Percentiles rank a stretch among this genome's conserved stretches.
Evolutionary conservation across 2,329 filamentous ascomycete genomes (phyloP).

Genomic region (Lojkania enalia): DNA sequence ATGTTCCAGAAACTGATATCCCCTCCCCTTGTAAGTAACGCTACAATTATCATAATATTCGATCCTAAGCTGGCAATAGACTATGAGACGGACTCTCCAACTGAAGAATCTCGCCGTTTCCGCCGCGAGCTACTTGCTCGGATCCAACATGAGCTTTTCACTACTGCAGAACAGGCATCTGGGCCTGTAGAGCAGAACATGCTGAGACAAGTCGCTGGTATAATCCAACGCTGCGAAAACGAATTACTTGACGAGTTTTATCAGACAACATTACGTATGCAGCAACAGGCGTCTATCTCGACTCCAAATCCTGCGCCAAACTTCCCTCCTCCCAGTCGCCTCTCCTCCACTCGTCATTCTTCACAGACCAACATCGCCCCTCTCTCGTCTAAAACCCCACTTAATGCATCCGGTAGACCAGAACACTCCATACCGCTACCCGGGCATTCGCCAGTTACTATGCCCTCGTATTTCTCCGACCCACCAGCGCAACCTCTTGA

Average conservation of each 20-base stretch:
- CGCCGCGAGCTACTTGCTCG: conserved; percentile 40
- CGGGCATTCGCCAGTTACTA: background rate
- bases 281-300: background rate
- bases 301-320: background rate
- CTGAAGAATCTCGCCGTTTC: conserved; percentile 31
- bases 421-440: background rate
- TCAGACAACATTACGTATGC: background rate
- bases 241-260: conserved; percentile 25
- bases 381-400: background rate
- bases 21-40: conserved; percentile 42
- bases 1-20: conserved; percentile 26
- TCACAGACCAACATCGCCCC: background rate
- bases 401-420: background rate
- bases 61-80: conserved; percentile 23
- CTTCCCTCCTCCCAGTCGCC: background rate
- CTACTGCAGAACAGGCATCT: conserved; percentile 23
- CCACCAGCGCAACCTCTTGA: conserved; percentile 7
- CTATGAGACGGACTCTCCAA: conserved; percentile 36
- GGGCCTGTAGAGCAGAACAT: conserved; percentile 30
- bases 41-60: background rate
- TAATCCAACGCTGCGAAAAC: conserved; percentile 32
- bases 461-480: conserved; percentile 7
- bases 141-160: conserved; percentile 37
- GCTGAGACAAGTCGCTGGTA: conserved; percentile 30
- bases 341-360: background rate